These are phyloP conservation scores for Trichocladium antarcticum DNA, from an alignment of 495 filamentous ascomycete genomes.

Conservation along the genomic window DNA sequence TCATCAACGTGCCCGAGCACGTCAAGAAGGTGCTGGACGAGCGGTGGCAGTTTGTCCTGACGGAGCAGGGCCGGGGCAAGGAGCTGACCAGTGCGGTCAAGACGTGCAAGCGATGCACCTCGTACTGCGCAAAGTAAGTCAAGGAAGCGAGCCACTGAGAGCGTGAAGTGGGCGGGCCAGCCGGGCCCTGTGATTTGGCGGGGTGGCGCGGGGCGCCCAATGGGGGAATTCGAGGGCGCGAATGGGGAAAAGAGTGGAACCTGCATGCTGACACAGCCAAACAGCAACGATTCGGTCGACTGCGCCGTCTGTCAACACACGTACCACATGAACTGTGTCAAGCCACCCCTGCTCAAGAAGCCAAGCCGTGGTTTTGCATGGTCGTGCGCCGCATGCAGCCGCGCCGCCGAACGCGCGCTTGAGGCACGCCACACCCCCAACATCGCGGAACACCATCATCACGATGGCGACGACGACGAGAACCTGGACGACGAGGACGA, in stretches of 20 bases:
- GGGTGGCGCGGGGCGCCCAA: constrained; percentile 8
- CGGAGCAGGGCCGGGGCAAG: constrained; percentile 82
- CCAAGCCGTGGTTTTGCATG: constrained; percentile 96
- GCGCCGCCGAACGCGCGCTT: constrained; percentile 82
- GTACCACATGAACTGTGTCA: constrained; percentile 98
- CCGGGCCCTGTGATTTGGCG: constrained; percentile 13
- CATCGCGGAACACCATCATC: constrained; percentile 30
- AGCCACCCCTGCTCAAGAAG: constrained; percentile 86
- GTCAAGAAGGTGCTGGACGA: constrained; percentile 93
- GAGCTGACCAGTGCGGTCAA: constrained; percentile 96
- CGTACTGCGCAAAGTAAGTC: constrained; percentile 80
- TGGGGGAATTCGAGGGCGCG: no score
- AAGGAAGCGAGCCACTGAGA: background rate
- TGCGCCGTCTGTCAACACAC: constrained; percentile 90
- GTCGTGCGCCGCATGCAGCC: constrained; percentile 92
- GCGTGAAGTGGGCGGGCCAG: background rate
- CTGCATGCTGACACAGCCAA: constrained; percentile 24
- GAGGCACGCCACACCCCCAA: constrained; percentile 80
- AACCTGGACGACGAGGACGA: constrained; percentile 66
- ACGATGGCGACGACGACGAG: constrained; percentile 27
- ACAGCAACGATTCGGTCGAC: constrained; percentile 85
- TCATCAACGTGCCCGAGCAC: constrained; percentile 89
- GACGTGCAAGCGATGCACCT: constrained; percentile 79
- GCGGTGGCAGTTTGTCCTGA: constrained; percentile 87
- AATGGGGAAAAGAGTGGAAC: constrained; percentile 4